Evolutionary conservation across 805 yeast species (phyloP).

Genomic region (Metschnikowia anglica): DNA sequence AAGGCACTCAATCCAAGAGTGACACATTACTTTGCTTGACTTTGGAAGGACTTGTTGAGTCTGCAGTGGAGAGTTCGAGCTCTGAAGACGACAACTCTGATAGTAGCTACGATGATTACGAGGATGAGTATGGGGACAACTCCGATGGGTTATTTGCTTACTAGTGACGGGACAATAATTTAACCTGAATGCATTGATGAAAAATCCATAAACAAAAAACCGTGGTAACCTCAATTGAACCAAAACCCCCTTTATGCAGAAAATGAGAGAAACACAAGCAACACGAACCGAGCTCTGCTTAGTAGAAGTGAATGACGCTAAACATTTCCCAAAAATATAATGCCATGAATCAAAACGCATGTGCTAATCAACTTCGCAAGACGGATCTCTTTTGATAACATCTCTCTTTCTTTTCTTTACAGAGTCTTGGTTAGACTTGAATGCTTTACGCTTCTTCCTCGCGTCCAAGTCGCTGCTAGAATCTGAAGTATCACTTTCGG

Average conservation of each 20-base stretch:
- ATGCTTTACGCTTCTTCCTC: conserved; percentile 10
- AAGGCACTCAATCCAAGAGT: conserved; percentile 55
- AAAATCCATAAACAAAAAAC: neutral
- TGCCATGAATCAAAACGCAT: no score
- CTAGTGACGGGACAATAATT: conserved; percentile 14
- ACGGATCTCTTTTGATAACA: neutral
- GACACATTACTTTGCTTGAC: conserved; percentile 51
- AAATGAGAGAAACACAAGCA: neutral
- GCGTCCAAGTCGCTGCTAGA: conserved; percentile 17
- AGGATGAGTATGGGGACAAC: conserved; percentile 58
- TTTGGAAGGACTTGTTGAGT: conserved; percentile 41
- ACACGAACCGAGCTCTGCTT: no score
- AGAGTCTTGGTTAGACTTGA: conserved; percentile 7
- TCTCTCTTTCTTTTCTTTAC: conserved; percentile 9
- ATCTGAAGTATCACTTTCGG: conserved; percentile 20
- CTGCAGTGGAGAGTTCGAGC: conserved; percentile 37
- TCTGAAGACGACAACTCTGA: conserved; percentile 45
- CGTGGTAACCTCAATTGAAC: neutral
- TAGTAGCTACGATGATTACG: conserved; percentile 38
- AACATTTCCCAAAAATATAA: neutral
- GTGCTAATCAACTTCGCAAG: neutral
- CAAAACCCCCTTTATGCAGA: neutral
- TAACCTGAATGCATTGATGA: conserved; percentile 13
- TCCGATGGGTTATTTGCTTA: conserved; percentile 51
- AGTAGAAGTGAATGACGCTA: no score